Evolutionary conservation across 768 basidiomycete species (phyloP).

Genomic region (Phylloporus arenicola): DNA sequence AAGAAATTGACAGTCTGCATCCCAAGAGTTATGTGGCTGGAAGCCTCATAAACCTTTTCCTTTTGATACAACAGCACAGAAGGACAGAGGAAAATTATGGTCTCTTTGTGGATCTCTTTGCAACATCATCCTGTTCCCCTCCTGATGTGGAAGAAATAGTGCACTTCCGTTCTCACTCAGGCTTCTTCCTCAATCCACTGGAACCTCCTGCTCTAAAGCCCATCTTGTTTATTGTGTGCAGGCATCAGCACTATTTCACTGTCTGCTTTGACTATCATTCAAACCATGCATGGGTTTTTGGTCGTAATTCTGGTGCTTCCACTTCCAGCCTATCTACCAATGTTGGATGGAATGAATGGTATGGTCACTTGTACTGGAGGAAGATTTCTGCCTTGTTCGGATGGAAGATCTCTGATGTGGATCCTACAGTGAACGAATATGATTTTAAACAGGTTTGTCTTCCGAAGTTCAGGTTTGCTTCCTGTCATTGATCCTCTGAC

Average conservation of each 20-base stretch:
- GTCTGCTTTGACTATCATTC: conserved; percentile 2
- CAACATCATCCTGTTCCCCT: neutral
- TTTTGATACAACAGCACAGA: neutral
- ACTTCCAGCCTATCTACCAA: neutral
- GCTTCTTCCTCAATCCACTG: neutral
- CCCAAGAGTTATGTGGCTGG: neutral
- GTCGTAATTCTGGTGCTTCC: neutral
- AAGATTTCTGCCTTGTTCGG: conserved; percentile 1
- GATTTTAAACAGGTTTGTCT: neutral
- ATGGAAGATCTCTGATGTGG: neutral
- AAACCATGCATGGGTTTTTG: conserved; percentile 6
- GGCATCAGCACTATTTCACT: conserved; percentile 5
- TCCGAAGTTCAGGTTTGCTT: neutral
- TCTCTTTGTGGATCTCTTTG: conserved; percentile 4
- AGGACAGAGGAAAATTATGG: neutral
- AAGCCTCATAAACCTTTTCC: conserved; percentile 6
- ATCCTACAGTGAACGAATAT: neutral
- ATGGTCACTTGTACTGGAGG: neutral
- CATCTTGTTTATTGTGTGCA: conserved; percentile 2
- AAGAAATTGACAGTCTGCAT: conserved; percentile 4
- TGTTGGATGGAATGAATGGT: neutral
- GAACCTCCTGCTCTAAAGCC: neutral
- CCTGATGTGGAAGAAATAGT: neutral
- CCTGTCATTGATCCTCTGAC: neutral
- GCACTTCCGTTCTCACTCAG: neutral